Evolutionary conservation across 768 basidiomycete species (phyloP), one percentile per base, ranked within the genome.

Genomic region (Leccinum ochraceum): DNA sequence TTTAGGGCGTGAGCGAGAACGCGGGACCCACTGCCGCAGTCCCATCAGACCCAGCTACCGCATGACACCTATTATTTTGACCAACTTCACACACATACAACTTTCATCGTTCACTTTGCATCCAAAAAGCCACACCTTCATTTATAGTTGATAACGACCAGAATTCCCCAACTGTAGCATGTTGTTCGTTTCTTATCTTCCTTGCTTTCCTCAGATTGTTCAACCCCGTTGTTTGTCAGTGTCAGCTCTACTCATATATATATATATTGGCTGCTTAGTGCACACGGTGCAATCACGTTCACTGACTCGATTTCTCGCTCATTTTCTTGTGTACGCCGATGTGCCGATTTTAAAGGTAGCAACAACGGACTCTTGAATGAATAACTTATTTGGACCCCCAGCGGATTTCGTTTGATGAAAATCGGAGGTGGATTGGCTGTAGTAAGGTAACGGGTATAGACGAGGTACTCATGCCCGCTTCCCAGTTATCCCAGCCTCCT

Each of bases 401-500:
- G 3, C 1, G 10, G 17, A 54, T 24, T n/a, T 51, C 9, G 20
- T 50, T 24, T 10, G 22, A 53, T 17, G 24, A 8, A 49, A 53
- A 7, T 42, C 4, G 20, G 24, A 32, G 28, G 14, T 48, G 44
- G 50, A 66, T 46, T 57, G 20, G 48, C 37, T 32, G 14, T 13
- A 57, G 32, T 17, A 39, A 55, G 37, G 54, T 30, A 54, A 51
- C 22, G 53, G 56, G 54, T 58, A 65, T 62, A 58, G 42, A 64
- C 16, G 28, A 5, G 34, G 36, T 59, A 17, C 13, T 67, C 51
- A 74, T 63, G 64, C 52, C n/a, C 57, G 71, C 61, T 59, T 70
- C 46, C 70, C 62, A 7, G 76, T 75, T 42, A 81, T 71, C 8
- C 96, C 96, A 26, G 89, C 94, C 65, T 92, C 92, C 76, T 92